These are phyloP conservation scores for Lipomyces sp. DNA, from an alignment of 805 yeast genomes.

Conservation along the genomic window DNA sequence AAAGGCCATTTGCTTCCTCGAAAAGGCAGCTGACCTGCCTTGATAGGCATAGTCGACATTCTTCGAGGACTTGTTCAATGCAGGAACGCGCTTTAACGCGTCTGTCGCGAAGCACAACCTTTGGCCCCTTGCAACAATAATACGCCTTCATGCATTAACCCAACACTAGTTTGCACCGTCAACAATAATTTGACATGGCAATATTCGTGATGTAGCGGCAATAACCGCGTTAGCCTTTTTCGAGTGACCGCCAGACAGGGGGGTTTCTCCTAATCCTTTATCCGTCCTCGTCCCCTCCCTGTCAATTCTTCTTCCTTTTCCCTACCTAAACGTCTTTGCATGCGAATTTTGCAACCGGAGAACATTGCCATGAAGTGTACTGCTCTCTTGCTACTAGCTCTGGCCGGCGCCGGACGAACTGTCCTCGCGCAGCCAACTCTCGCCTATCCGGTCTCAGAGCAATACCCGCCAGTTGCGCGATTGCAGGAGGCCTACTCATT, in stretches of 20 bases:
- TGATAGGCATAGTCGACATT: background rate
- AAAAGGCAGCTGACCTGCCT: constrained; percentile 1
- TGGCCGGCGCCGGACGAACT: background rate
- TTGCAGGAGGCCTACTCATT: constrained; percentile 65
- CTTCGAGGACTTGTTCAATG: background rate
- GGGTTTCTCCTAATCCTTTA: background rate
- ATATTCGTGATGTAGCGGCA: background rate
- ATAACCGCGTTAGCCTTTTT: too few species aligned
- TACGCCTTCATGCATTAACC: background rate
- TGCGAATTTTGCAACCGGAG: background rate
- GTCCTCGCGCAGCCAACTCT: constrained; percentile 55
- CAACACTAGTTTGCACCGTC: background rate
- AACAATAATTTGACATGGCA: background rate
- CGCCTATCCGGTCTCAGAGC: constrained; percentile 81
- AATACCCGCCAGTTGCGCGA: constrained; percentile 87
- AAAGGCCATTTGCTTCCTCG: background rate
- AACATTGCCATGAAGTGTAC: background rate
- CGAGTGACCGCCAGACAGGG: background rate
- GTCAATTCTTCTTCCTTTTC: background rate
- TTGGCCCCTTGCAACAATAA: background rate
- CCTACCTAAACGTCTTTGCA: too few species aligned
- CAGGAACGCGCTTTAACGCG: background rate
- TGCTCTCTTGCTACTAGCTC: constrained; percentile 3
- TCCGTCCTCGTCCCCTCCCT: background rate
- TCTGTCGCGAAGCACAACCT: background rate